Base-by-base conservation (phyloP, 345 rosid genomes). In the Clarkia xantiana region DNA sequence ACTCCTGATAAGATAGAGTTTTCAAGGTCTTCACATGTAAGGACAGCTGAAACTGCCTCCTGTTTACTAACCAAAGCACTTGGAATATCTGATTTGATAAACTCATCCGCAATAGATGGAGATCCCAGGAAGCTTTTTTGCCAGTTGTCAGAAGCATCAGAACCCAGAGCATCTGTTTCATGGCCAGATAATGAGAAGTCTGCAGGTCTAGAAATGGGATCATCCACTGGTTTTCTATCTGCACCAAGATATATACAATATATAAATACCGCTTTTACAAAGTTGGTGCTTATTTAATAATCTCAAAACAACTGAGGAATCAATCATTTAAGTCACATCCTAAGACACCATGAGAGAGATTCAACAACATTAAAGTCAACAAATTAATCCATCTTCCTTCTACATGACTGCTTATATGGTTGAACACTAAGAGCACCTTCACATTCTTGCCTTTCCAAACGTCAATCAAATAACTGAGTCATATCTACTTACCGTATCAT, bases 11-110 rank as follows among this genome's bases (percentile, higher is more conserved):
- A 61, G 60, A 91, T 81, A 51, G 96, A 78, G 62, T 82, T 93
- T 70, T 91, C 98, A 57, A 91, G 96, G 69, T 91, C 98, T 76
- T 84, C 98, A 56, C 98, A 91, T 49, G 98, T 91, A 64, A 91
- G 90, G 57, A 91, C 82, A 58, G 93, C 67, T 25, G 79, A 70
- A 65, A 56, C 75, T 52, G 60, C 64, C 52, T 71, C 67, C 60
- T 62, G 53, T 46, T 77, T 66, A 45, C 22, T 79, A 63, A 29
- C 8, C 36, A 29, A 29, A 29, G 36, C 36, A 29, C 60, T 36
- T 12, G 34, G 29, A 49, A 41, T n/a, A 49, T 56, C 64, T 50
- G 71, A 53, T 47, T 44, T 18, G 49, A 47, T 53, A 46, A 52
- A 65, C 56, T 58, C 44, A 50, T 66, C 36, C 36, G 8, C 71